phyloP scores from a whole-genome alignment of 75 land plant species.

The Adiantum capillusveneris region DNA sequence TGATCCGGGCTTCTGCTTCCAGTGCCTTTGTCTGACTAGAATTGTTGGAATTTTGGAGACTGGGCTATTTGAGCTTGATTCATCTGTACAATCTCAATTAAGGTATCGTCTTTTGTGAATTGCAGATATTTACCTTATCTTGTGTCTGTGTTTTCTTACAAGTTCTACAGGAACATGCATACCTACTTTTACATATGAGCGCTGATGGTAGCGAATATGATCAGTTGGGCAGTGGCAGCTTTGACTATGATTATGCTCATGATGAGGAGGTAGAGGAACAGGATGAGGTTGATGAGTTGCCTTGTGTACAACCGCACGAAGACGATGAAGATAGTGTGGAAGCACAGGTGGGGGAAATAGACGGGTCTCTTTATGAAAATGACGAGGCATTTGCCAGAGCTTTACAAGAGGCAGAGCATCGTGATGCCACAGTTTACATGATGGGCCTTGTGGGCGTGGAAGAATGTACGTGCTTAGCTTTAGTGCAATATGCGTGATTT shows the following conservation, averaged over 20 bases:
- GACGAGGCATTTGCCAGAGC: constrained; percentile 39
- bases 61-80: too few species aligned
- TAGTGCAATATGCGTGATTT: constrained; percentile 19
- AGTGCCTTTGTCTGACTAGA: too few species aligned
- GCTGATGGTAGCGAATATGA: constrained; percentile 24
- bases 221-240: not conserved
- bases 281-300: constrained; percentile 13
- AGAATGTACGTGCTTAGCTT: not conserved
- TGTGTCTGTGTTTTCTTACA: too few species aligned
- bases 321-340: constrained; percentile 2
- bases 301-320: not conserved
- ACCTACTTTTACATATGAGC: constrained; percentile 59
- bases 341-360: constrained; percentile 8
- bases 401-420: constrained; percentile 29
- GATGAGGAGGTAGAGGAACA: constrained; percentile 21
- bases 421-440: constrained; percentile 27
- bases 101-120: too few species aligned
- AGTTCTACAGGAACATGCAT: constrained; percentile 91
- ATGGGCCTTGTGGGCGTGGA: constrained; percentile 31
- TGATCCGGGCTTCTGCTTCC: too few species aligned
- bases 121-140: too few species aligned
- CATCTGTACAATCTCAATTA: too few species aligned
- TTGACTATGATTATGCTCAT: constrained; percentile 11
- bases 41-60: too few species aligned
- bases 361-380: constrained; percentile 24